These are phyloP conservation scores for Wickerhamomyces pijperi DNA, from an alignment of 805 yeast species.

Conservation along the genomic window DNA sequence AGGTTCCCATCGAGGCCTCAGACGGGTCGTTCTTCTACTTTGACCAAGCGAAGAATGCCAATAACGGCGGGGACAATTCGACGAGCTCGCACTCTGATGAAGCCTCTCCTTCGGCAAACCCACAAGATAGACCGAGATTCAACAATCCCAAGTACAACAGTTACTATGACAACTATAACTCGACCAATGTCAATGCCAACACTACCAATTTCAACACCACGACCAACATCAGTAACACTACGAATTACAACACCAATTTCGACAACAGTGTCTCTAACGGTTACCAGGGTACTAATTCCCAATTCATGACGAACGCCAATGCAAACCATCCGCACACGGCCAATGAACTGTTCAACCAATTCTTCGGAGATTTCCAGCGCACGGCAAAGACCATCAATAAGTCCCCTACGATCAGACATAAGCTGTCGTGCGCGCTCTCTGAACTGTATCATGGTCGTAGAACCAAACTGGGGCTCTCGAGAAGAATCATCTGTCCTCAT, in stretches of 20 bases:
- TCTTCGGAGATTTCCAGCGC: constrained; percentile 18
- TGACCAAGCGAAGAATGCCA: not conserved
- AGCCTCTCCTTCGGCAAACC: not conserved
- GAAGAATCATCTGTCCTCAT: constrained; percentile 32
- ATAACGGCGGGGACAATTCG: not conserved
- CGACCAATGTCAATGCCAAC: not conserved
- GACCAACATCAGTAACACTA: not conserved
- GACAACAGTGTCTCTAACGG: not conserved
- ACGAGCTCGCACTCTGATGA: not conserved
- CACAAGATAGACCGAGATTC: not conserved
- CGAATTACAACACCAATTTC: not conserved
- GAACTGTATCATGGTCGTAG: constrained; percentile 51
- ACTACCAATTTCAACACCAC: not conserved
- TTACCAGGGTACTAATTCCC: too few relatives aligned
- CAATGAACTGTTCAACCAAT: constrained; percentile 20
- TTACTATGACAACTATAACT: not conserved
- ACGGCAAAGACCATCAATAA: constrained; percentile 7
- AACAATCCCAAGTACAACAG: not conserved
- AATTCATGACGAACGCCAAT: not conserved
- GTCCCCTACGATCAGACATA: constrained; percentile 49
- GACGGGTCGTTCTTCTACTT: not conserved
- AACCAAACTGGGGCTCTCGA: constrained; percentile 42
- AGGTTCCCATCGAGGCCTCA: constrained; percentile 20
- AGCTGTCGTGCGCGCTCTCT: constrained; percentile 36
- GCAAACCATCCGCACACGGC: constrained; percentile 10